These are phyloP conservation scores for Eucalyptus marginata DNA, from an alignment of 345 rosid genomes.

Conservation along the genomic window DNA sequence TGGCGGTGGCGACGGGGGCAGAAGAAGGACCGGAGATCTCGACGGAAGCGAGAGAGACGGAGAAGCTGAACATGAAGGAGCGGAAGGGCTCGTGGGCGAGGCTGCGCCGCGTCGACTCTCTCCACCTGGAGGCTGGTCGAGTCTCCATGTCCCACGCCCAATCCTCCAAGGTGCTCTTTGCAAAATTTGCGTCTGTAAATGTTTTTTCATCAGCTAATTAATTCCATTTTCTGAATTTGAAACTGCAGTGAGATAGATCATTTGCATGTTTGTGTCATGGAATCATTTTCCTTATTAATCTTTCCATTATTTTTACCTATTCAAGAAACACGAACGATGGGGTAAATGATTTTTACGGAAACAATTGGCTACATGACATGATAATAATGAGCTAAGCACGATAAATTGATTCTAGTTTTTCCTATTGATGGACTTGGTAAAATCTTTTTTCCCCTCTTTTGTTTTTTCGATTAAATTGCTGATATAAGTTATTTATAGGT, in stretches of 20 bases:
- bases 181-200: not conserved
- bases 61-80: constrained; percentile 11
- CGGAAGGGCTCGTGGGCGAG: constrained; percentile 60
- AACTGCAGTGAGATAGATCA: not conserved
- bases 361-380: not conserved
- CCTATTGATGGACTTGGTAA: not conserved
- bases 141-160: constrained; percentile 9
- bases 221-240: not conserved
- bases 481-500: not conserved
- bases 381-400: no score
- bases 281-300: no score
- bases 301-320: not conserved
- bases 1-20: not conserved
- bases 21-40: not conserved
- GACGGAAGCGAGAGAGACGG: constrained; percentile 10
- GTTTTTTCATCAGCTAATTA: not conserved
- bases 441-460: not conserved
- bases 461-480: not conserved
- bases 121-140: constrained; percentile 59
- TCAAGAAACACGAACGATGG: not conserved
- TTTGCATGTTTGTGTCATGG: not conserved
- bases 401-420: no score
- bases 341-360: not conserved
- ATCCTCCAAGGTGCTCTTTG: not conserved
- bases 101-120: constrained; percentile 55